Evolutionary conservation across 2,329 filamentous ascomycete species (phyloP).

Genomic region (Apiospora saccharicola): DNA sequence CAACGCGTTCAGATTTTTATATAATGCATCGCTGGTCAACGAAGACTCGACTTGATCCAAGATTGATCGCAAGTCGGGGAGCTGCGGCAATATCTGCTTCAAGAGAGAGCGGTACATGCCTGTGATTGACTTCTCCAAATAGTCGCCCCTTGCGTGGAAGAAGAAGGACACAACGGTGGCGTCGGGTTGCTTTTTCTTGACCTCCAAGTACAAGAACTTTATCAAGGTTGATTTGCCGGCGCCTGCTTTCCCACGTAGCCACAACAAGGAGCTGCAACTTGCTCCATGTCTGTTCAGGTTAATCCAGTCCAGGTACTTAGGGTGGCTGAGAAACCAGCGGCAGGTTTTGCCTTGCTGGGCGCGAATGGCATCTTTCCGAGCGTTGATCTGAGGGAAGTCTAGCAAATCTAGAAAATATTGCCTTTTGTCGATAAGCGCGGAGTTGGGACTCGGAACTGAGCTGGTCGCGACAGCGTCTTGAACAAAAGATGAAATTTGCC

Average conservation of each 20-base stretch:
- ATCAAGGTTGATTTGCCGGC: slow-evolving; percentile 50
- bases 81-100: slow-evolving; percentile 49
- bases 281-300: slow-evolving; percentile 32
- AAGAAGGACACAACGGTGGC: slow-evolving; percentile 51
- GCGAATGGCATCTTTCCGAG: slow-evolving; percentile 45
- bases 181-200: slow-evolving; percentile 29
- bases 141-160: slow-evolving; percentile 54
- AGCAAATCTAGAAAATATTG: slow-evolving; percentile 39
- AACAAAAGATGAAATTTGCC: background rate
- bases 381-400: slow-evolving; percentile 49
- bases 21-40: background rate
- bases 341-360: slow-evolving; percentile 47
- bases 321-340: slow-evolving; percentile 48
- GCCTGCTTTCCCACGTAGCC: slow-evolving; percentile 46
- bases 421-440: background rate
- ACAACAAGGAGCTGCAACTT: slow-evolving; percentile 39
- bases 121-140: slow-evolving; percentile 51
- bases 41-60: slow-evolving; percentile 36
- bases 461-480: background rate
- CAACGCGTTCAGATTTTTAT: slow-evolving; percentile 30
- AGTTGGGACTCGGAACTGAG: background rate
- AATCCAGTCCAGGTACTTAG: slow-evolving; percentile 48
- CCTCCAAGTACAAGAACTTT: slow-evolving; percentile 46
- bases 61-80: slow-evolving; percentile 43
- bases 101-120: slow-evolving; percentile 62